Percentiles rank a stretch among this genome's conserved stretches.
Evolutionary conservation across 371 early-diverging fungal genomes (phyloP).

Genomic region (Blakeslea trispora): DNA sequence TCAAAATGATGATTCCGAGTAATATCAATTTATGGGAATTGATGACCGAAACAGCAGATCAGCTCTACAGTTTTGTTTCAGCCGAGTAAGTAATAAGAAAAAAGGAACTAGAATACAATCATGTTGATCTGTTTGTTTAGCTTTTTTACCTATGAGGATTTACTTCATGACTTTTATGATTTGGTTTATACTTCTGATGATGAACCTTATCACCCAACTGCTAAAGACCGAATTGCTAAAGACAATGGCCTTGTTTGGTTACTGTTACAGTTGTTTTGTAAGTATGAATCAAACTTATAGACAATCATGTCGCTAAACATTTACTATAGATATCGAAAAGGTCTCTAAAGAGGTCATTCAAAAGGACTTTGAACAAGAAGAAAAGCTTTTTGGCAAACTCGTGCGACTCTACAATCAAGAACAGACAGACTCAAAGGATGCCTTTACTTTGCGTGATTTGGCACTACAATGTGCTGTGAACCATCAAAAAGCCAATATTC

Average conservation of each 20-base stretch:
- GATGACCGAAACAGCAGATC: conserved; percentile 79
- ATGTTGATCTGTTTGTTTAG: too few species aligned
- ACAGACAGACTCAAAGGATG: conserved; percentile 73
- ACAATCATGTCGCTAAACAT: too few species aligned
- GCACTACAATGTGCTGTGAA: conserved; percentile 74
- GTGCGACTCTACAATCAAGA: conserved; percentile 74
- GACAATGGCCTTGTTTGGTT: conserved; percentile 80
- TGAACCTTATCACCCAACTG: conserved; percentile 42
- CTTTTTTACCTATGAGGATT: conserved; percentile 65
- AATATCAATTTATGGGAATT: conserved; percentile 74
- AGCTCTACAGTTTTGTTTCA: conserved; percentile 74
- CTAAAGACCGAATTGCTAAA: conserved; percentile 52
- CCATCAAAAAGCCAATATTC: conserved; percentile 65
- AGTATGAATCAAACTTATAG: conserved; percentile 15
- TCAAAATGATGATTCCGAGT: conserved; percentile 68
- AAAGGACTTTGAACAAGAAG: conserved; percentile 72
- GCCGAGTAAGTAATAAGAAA: conserved; percentile 44
- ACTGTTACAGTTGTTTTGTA: conserved; percentile 72
- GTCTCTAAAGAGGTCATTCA: conserved; percentile 57
- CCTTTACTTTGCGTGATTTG: conserved; percentile 75
- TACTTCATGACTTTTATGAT: conserved; percentile 65
- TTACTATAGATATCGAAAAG: conserved; percentile 55
- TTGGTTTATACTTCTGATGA: conserved; percentile 59
- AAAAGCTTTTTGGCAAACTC: conserved; percentile 70
- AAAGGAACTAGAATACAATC: background rate